phyloP scores from a whole-genome alignment of 495 filamentous ascomycete species.

The Staphylotrichum tortipilum region DNA sequence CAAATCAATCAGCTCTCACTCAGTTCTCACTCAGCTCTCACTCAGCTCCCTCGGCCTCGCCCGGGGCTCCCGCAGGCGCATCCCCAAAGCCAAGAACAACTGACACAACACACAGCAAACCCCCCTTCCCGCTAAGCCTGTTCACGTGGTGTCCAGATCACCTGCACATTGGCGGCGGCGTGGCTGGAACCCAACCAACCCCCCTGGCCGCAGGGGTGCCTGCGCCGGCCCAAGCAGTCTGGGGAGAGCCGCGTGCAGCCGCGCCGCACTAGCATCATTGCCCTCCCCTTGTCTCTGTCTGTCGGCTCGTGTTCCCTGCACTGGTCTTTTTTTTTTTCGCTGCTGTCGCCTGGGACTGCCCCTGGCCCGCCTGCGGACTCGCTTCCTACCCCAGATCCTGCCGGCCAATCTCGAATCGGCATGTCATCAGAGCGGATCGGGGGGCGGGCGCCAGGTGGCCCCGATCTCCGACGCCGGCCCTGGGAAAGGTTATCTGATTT shows the following conservation, averaged over 20 bases:
- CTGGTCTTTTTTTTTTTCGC: not conserved
- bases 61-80: too few relatives aligned
- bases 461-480: not conserved
- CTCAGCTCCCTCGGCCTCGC: too few relatives aligned
- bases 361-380: not conserved
- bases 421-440: not conserved
- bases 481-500: not conserved
- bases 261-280: conserved; percentile 6
- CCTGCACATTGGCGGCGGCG: conserved; percentile 5
- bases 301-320: not conserved
- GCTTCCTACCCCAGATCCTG: not conserved
- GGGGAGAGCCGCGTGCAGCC: conserved; percentile 23
- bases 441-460: not conserved
- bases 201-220: not conserved
- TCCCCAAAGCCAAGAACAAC: too few relatives aligned
- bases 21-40: too few relatives aligned
- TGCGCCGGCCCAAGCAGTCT: conserved; percentile 1
- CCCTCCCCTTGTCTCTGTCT: not conserved
- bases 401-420: not conserved
- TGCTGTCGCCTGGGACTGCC: not conserved
- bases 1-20: too few relatives aligned
- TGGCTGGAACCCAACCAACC: not conserved
- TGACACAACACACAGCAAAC: too few relatives aligned
- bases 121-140: not conserved
- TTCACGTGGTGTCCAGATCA: conserved; percentile 29